Evolutionary conservation across 805 yeast species (phyloP), one percentile per base, ranked within the genome.

Genomic region (Lipomyces lipofer): DNA sequence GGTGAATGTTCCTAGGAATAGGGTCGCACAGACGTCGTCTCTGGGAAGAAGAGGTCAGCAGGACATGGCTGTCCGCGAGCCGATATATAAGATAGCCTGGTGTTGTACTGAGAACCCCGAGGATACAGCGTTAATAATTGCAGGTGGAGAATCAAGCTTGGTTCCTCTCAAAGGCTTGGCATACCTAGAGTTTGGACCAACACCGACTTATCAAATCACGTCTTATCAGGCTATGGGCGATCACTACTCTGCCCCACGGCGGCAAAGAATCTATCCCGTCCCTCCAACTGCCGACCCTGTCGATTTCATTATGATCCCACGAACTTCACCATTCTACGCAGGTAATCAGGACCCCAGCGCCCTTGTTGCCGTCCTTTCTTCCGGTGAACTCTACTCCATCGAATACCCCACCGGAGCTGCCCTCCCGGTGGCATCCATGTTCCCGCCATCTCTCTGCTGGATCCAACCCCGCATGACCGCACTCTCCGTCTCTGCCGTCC

Each of bases 361-460:
- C 58, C 67, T 89, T 1, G 68, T 90, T 3, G 73, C 86, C 3
- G 66, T 84, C 2, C 69, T 85, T 21, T 81, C 78, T 42, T 75
- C 81, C 52, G 92, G 94, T 2, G 82, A 86, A 17, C 65, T 89
- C 33, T 83, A 83, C 63, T 75, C 86, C 22, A 60, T 86, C 58
- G 71, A 78, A 38, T 84, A 77, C 58, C 85, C 89, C 1, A 69
- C 73, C 6, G 88, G 87, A 0, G 68, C 70, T 7, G 65, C 77
- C 17, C 75, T 80, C 1, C 76, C 78, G 30, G 77, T 75, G 17
- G 80, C 88, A 0, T 69, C 81, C 1, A 65, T 81, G n/a, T 78
- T 94, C 46, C 97, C 99, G 2, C 86, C 95, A 9, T 80, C 90
- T 1, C 65, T 94, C 24, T 79, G 88, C 3, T 84, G 92, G 85